Percentiles rank a stretch among this genome's conserved stretches.
phyloP scores from a whole-genome alignment of 805 yeast genomes.

The Kodamaea nitidulidarum region DNA sequence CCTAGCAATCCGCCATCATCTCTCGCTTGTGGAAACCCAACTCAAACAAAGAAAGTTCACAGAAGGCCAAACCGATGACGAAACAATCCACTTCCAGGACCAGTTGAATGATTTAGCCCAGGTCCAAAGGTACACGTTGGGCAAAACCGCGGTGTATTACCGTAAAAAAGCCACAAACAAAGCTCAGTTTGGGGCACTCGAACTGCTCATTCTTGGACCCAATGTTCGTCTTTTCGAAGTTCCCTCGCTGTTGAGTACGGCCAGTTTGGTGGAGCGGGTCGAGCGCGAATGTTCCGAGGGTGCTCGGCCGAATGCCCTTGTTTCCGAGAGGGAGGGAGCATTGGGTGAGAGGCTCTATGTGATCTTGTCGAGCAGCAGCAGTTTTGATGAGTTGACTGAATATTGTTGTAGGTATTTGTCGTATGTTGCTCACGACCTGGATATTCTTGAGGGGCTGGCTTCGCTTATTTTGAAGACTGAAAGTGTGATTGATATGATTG shows the following conservation, averaged over 20 bases:
- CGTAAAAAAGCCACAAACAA: conserved; percentile 5
- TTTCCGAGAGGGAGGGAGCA: conserved; percentile 13
- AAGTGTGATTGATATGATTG: conserved; percentile 5
- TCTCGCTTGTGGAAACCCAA: conserved; percentile 14
- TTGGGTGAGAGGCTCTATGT: conserved; percentile 16
- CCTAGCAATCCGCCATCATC: conserved; percentile 21
- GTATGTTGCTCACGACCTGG: neutral
- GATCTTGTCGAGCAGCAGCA: conserved; percentile 13
- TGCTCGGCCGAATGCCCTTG: conserved; percentile 2
- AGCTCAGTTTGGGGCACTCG: conserved; percentile 8
- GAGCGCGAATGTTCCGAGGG: conserved; percentile 10
- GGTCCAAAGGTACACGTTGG: conserved; percentile 13
- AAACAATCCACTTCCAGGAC: conserved; percentile 19
- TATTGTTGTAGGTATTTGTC: conserved; percentile 1
- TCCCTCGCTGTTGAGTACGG: conserved; percentile 15
- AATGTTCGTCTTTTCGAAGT: conserved; percentile 10
- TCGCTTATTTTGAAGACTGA: conserved; percentile 6
- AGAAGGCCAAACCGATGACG: conserved; percentile 16
- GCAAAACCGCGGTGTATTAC: conserved; percentile 15
- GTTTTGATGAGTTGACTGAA: neutral
- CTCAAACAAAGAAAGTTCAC: conserved; percentile 3
- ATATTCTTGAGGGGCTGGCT: conserved; percentile 2
- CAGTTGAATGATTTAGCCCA: conserved; percentile 16
- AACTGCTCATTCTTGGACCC: conserved; percentile 20
- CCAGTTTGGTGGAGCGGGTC: conserved; percentile 14